Conservation (phyloP, 1,284 basidiomycete genomes). For the Meripilus lineatus region DNA sequence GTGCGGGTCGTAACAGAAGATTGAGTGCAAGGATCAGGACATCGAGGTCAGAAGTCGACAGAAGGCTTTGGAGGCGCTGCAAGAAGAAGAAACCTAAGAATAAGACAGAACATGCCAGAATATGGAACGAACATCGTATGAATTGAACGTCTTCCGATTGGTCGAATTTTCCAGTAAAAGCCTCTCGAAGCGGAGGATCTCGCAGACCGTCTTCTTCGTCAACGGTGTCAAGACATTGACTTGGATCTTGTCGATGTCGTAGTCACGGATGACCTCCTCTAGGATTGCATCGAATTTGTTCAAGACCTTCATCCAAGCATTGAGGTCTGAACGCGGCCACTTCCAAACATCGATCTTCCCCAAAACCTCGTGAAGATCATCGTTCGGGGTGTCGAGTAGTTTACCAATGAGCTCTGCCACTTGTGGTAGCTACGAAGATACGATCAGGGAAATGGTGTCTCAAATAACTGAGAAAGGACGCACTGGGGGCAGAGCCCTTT, state of each 20-base stretch:
- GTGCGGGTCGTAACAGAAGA: slow-evolving; percentile 86
- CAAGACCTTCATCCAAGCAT: slow-evolving; percentile 93
- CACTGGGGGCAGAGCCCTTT: slow-evolving; percentile 70
- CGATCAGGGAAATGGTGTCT: too few species aligned
- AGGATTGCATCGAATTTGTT: slow-evolving; percentile 94
- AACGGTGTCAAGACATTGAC: slow-evolving; percentile 73
- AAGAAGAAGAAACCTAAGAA: slow-evolving; percentile 11
- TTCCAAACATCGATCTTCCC: slow-evolving; percentile 76
- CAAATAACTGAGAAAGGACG: slow-evolving; percentile 22
- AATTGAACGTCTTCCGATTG: slow-evolving; percentile 94
- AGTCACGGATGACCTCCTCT: slow-evolving; percentile 78
- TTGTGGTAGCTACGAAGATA: slow-evolving; percentile 76
- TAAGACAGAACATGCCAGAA: slow-evolving; percentile 11
- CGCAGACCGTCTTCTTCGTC: slow-evolving; percentile 74
- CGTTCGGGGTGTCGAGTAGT: slow-evolving; percentile 57
- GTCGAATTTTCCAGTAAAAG: slow-evolving; percentile 96
- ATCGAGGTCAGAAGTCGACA: slow-evolving; percentile 88
- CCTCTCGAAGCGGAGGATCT: slow-evolving; percentile 85
- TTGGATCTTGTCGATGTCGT: slow-evolving; percentile 82
- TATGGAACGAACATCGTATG: slow-evolving; percentile 81
- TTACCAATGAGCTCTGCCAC: slow-evolving; percentile 71
- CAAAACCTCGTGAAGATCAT: slow-evolving; percentile 63
- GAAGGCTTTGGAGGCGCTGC: slow-evolving; percentile 85
- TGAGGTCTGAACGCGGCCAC: slow-evolving; percentile 96
- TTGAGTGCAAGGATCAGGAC: slow-evolving; percentile 83